Evolutionary conservation across 148 eudicot species (phyloP).

Genomic region (Heliamphora exappendiculata): DNA sequence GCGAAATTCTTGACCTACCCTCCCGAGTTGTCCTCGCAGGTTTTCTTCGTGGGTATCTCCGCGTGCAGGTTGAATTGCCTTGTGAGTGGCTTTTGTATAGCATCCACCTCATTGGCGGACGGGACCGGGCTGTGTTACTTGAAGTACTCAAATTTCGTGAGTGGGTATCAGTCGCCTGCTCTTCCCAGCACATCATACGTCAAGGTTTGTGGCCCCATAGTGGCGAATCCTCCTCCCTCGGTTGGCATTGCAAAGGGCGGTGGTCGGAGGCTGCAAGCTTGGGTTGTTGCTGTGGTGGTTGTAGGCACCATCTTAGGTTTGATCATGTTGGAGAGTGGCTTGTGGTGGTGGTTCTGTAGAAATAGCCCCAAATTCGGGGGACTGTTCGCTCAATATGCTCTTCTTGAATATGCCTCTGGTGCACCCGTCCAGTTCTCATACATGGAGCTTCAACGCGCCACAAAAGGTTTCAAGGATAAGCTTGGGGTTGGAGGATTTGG

Average conservation of each 20-base stretch:
- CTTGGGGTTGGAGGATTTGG: slow-evolving; percentile 93
- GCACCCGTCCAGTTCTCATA: slow-evolving; percentile 83
- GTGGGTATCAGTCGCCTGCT: slow-evolving; percentile 69
- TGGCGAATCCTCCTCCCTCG: slow-evolving; percentile 43
- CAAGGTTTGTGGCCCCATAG: slow-evolving; percentile 52
- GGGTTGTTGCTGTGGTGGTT: slow-evolving; percentile 54
- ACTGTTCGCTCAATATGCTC: slow-evolving; percentile 57
- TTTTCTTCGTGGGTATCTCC: slow-evolving; percentile 31
- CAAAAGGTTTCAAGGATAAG: slow-evolving; percentile 73
- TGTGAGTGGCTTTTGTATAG: slow-evolving; percentile 44
- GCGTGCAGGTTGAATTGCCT: slow-evolving; percentile 64
- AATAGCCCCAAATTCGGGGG: slow-evolving; percentile 51
- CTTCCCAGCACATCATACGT: slow-evolving; percentile 84
- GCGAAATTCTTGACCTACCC: slow-evolving; percentile 56
- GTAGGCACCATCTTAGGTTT: slow-evolving; percentile 34
- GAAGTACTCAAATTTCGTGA: slow-evolving; percentile 41
- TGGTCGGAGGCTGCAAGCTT: slow-evolving; percentile 25
- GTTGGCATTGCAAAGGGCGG: background rate
- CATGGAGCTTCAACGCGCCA: slow-evolving; percentile 58
- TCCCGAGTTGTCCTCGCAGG: slow-evolving; percentile 39
- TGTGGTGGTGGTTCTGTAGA: slow-evolving; percentile 81
- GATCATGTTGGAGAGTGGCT: slow-evolving; percentile 35
- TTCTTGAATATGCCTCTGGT: slow-evolving; percentile 89
- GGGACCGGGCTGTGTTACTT: slow-evolving; percentile 68
- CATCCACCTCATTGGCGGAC: slow-evolving; percentile 62